These are phyloP conservation scores for Nakazawaea peltata DNA, from an alignment of 805 yeast species.

Conservation along the genomic window DNA sequence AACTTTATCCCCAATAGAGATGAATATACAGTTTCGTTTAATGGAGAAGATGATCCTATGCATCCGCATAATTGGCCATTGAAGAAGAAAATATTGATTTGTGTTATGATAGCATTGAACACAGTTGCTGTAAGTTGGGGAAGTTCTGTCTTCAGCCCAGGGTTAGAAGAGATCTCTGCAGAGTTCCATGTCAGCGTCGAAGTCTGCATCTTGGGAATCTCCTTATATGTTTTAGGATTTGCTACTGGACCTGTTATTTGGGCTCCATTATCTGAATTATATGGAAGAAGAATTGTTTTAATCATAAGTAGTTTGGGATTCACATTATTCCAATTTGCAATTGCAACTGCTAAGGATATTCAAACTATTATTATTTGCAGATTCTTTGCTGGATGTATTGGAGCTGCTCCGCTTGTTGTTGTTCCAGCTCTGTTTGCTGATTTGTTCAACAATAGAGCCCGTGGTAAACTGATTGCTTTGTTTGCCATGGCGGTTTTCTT, in stretches of 20 bases:
- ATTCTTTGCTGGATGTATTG: conserved; percentile 73
- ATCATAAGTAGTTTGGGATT: conserved; percentile 49
- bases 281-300: conserved; percentile 61
- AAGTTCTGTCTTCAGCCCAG: conserved; percentile 75
- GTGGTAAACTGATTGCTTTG: conserved; percentile 71
- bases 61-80: conserved; percentile 77
- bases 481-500: conserved; percentile 68
- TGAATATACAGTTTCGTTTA: conserved; percentile 59
- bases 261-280: conserved; percentile 83
- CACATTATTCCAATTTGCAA: conserved; percentile 57
- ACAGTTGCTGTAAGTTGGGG: conserved; percentile 60
- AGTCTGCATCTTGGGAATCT: conserved; percentile 65
- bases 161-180: conserved; percentile 36
- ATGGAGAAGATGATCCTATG: conserved; percentile 71
- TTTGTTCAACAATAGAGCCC: conserved; percentile 50
- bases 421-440: conserved; percentile 87
- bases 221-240: conserved; percentile 85
- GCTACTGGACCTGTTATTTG: conserved; percentile 91
- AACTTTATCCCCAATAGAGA: conserved; percentile 47
- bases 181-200: conserved; percentile 54
- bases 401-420: conserved; percentile 80
- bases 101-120: conserved; percentile 35
- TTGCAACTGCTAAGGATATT: conserved; percentile 70
- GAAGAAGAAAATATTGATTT: conserved; percentile 33
- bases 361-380: conserved; percentile 74